These are phyloP conservation scores for Cercospora berteroae DNA, from an alignment of 2,329 filamentous ascomycete species.

Conservation along the genomic window DNA sequence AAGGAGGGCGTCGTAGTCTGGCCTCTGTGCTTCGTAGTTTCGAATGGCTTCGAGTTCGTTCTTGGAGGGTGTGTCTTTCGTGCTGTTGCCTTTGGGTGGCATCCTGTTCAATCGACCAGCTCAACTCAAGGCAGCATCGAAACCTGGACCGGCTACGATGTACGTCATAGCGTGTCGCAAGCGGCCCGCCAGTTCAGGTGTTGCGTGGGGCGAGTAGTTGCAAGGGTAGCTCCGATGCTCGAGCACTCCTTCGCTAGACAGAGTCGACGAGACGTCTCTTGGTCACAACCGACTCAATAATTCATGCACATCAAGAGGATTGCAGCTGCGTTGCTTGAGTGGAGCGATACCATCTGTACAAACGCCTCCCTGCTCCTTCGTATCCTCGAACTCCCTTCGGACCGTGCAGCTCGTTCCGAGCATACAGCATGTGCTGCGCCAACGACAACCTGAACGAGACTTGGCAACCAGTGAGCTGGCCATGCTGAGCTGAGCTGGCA, in stretches of 20 bases:
- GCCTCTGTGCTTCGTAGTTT: neutral
- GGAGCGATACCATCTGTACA: neutral
- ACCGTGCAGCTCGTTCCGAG: neutral
- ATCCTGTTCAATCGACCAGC: neutral
- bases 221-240: neutral
- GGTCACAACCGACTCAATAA: neutral
- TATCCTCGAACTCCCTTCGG: neutral
- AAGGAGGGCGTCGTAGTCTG: neutral
- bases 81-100: neutral
- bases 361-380: neutral
- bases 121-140: constrained; percentile 6
- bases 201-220: neutral
- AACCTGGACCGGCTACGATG: neutral
- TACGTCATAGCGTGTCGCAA: neutral
- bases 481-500: neutral
- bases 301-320: neutral
- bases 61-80: neutral
- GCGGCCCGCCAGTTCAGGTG: neutral
- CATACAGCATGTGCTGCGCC: neutral
- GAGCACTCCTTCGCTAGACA: neutral
- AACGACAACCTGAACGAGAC: neutral
- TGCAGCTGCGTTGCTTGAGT: neutral
- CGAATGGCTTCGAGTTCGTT: constrained; percentile 4
- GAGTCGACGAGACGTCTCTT: neutral
- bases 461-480: neutral